A percentile compares a stretch with the other conserved stretches of the same genome.
These are phyloP conservation scores for Vigna angularis DNA, from an alignment of 306 rosid species.

Conservation along the genomic window DNA sequence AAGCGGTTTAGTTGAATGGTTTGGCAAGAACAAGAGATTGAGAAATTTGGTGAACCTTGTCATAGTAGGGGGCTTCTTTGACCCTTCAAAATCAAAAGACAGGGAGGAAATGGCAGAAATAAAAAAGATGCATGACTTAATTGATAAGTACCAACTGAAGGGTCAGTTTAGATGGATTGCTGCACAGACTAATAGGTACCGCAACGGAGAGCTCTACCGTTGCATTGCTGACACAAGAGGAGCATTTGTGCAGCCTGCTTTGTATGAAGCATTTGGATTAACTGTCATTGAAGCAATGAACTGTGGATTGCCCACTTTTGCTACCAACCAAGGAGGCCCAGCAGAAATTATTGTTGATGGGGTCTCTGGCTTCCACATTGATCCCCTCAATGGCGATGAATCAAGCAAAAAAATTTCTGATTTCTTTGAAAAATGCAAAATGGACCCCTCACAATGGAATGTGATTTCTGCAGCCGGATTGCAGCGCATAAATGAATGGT, in stretches of 20 bases:
- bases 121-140: constrained; percentile 71
- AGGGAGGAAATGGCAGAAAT: constrained; percentile 89
- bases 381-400: constrained; percentile 77
- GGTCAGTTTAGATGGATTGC: constrained; percentile 98
- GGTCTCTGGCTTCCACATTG: constrained; percentile 87
- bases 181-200: constrained; percentile 76
- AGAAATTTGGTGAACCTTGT: constrained; percentile 85
- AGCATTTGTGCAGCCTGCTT: constrained; percentile 93
- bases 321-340: constrained; percentile 97
- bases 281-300: constrained; percentile 99
- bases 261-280: constrained; percentile 94
- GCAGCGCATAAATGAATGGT: constrained; percentile 90
- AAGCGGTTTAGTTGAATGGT: constrained; percentile 82
- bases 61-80: constrained; percentile 92
- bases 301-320: constrained; percentile 94
- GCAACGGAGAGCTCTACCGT: constrained; percentile 89
- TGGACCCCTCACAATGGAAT: constrained; percentile 65
- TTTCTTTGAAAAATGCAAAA: constrained; percentile 83
- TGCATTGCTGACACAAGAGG: constrained; percentile 85
- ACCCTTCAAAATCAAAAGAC: constrained; percentile 90
- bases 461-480: constrained; percentile 60
- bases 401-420: constrained; percentile 75
- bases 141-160: constrained; percentile 71
- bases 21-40: constrained; percentile 73
- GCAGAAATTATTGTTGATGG: constrained; percentile 92